Evolutionary conservation across 306 rosid genomes (phyloP), one percentile per base, ranked within the genome.

Genomic region (Elaeagnus macrophylla): DNA sequence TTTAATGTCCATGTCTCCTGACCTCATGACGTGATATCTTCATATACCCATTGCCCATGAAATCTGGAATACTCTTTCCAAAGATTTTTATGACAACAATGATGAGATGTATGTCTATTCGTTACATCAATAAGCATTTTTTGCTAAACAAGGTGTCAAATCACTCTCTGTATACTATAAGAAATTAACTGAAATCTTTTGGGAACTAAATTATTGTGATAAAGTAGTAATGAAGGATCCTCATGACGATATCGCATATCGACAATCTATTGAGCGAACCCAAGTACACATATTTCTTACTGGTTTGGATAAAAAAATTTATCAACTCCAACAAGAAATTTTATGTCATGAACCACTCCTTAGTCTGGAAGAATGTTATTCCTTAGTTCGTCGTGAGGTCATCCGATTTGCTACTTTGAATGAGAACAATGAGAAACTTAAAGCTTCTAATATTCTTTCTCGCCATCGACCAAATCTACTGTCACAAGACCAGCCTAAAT

Each of bases 221-320:
- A n/a, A n/a, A n/a, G n/a, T n/a, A n/a, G 54, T 19, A 6, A 51
- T 51, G 37, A 51, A 51, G 54, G 37, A 51, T 51, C 54, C 54
- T 7, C 37, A 51, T 19, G 37, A 19, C 10, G 12, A 17, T 20
- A 8, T 1, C 8, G 32, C 54, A 20, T 51, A 51, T 8, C 1
- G 11, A 14, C 7, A 51, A 14, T 51, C 37, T 14, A 19, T 20
- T 1, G 37, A 51, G 10, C 54, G 8, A 14, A 6, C 10, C 1
- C 0, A 10, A n/a, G 37, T 51, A 1, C 54, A 51, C 54, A 53
- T n/a, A n/a, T n/a, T n/a, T n/a, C n/a, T n/a, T n/a, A n/a, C n/a
- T n/a, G n/a, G n/a, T n/a, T n/a, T n/a, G n/a, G n/a, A n/a, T n/a
- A n/a, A n/a, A n/a, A n/a, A n/a, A n/a, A n/a, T n/a, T n/a, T n/a